A percentile compares a stretch with the other conserved stretches of the same genome.
These are phyloP conservation scores for Xylaria polymorpha DNA, from an alignment of 2,329 filamentous ascomycete species.

Conservation along the genomic window DNA sequence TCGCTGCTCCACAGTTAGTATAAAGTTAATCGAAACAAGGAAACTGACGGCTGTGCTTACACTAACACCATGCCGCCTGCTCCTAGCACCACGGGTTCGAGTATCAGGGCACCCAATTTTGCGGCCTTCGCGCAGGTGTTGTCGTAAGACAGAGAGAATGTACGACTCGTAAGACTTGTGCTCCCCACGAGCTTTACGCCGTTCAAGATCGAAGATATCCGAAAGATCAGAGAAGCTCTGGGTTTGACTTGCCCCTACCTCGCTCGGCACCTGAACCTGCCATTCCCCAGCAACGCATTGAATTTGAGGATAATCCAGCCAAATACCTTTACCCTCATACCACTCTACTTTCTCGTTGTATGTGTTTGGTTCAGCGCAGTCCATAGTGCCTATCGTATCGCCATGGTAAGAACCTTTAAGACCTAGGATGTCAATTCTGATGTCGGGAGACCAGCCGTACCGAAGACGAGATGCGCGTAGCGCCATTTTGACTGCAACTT, in stretches of 20 bases:
- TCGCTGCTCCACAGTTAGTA: conserved; percentile 63
- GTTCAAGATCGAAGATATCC: conserved; percentile 70
- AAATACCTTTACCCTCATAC: conserved; percentile 82
- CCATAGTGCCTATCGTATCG: conserved; percentile 90
- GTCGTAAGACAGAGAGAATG: conserved; percentile 66
- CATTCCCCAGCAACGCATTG: conserved; percentile 74
- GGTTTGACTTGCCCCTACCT: conserved; percentile 57
- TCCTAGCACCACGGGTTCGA: conserved; percentile 84
- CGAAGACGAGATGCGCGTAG: conserved; percentile 74
- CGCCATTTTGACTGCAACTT: conserved; percentile 88
- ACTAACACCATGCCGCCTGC: conserved; percentile 87
- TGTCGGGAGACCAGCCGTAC: conserved; percentile 71
- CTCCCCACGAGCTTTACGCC: conserved; percentile 58
- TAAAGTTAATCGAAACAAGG: not conserved
- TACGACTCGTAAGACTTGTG: conserved; percentile 68
- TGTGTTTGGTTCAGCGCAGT: conserved; percentile 79
- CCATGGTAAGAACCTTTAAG: conserved; percentile 86
- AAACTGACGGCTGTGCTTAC: conserved; percentile 57
- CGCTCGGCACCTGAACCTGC: conserved; percentile 68
- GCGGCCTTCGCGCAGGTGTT: conserved; percentile 65
- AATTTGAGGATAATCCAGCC: conserved; percentile 83
- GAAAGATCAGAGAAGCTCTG: conserved; percentile 61
- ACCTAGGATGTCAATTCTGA: conserved; percentile 75
- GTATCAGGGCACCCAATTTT: conserved; percentile 81
- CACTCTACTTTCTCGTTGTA: conserved; percentile 88